phyloP scores from a whole-genome alignment of 306 rosid species.

The Rosa multiflora region DNA sequence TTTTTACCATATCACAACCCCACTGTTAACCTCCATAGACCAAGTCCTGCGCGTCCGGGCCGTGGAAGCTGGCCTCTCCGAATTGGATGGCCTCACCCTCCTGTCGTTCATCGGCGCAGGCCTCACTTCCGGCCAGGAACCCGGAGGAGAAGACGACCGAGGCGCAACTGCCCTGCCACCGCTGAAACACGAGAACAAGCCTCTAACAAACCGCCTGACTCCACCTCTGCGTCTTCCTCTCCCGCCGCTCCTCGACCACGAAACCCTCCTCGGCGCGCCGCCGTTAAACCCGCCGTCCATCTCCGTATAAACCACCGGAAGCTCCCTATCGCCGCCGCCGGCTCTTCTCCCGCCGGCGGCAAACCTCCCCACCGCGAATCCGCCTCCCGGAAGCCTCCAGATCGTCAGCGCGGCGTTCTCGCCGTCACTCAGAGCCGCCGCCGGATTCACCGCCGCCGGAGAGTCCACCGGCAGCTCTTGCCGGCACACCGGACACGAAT shows the following conservation, averaged over 20 bases:
- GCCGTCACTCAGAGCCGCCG: conserved; percentile 30
- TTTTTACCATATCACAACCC: conserved; percentile 44
- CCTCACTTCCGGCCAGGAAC: conserved; percentile 26
- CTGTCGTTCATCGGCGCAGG: conserved; percentile 16
- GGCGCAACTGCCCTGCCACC: conserved; percentile 16
- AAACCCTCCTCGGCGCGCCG: conserved; percentile 62
- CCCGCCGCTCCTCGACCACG: conserved; percentile 54
- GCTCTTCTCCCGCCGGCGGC: conserved; percentile 65
- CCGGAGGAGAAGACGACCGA: neutral
- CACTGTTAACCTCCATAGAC: conserved; percentile 74
- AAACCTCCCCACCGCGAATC: conserved; percentile 76
- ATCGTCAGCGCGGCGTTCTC: conserved; percentile 66
- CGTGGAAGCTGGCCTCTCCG: conserved; percentile 23
- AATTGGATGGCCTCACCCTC: conserved; percentile 16
- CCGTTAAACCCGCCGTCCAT: conserved; percentile 72
- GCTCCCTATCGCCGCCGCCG: conserved; percentile 51
- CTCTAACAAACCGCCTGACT: conserved; percentile 33
- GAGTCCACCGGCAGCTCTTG: conserved; percentile 56
- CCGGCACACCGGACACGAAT: conserved; percentile 91
- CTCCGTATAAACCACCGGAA: conserved; percentile 79
- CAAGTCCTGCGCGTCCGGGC: conserved; percentile 59
- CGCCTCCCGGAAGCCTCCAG: conserved; percentile 91
- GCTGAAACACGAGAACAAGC: conserved; percentile 58
- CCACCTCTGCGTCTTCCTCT: conserved; percentile 57
- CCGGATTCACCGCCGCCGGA: neutral